A percentile compares a stretch with the other conserved stretches of the same genome.
Evolutionary conservation across 2,329 filamentous ascomycete species (phyloP).

Genomic region (Fusarium illudens): DNA sequence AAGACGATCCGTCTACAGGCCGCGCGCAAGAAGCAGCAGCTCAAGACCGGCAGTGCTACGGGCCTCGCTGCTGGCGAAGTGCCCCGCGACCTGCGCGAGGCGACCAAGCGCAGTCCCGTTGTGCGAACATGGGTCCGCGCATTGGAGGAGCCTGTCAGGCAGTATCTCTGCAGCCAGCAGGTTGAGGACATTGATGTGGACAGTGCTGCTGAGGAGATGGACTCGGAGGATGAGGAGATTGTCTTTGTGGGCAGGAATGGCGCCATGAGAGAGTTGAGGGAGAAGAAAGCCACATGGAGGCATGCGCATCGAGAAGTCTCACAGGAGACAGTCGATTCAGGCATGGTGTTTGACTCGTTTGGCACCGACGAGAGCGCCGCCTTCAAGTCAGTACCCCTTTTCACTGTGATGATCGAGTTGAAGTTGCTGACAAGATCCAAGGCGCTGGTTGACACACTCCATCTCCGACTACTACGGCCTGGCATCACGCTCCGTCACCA

Average conservation of each 20-base stretch:
- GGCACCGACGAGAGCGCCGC: slow-evolving; percentile 78
- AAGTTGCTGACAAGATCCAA: slow-evolving; percentile 46
- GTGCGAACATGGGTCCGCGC: slow-evolving; percentile 83
- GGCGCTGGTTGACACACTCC: slow-evolving; percentile 91
- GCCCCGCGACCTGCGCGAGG: slow-evolving; percentile 80
- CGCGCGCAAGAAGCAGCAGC: slow-evolving; percentile 58
- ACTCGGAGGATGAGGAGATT: slow-evolving; percentile 79
- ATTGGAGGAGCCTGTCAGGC: slow-evolving; percentile 83
- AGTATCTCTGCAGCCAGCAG: slow-evolving; percentile 70
- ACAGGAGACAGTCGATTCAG: slow-evolving; percentile 67
- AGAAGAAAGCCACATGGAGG: slow-evolving; percentile 55
- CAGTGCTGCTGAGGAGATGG: slow-evolving; percentile 52
- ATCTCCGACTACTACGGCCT: slow-evolving; percentile 94
- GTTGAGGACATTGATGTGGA: slow-evolving; percentile 34
- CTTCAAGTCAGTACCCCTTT: slow-evolving; percentile 73
- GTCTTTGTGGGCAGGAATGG: slow-evolving; percentile 83
- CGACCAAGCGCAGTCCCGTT: slow-evolving; percentile 80
- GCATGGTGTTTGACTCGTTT: slow-evolving; percentile 81
- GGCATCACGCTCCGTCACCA: slow-evolving; percentile 80
- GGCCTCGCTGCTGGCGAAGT: slow-evolving; percentile 65
- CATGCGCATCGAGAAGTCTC: slow-evolving; percentile 61
- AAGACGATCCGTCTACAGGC: slow-evolving; percentile 52
- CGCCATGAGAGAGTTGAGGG: slow-evolving; percentile 57
- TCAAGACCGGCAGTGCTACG: slow-evolving; percentile 51
- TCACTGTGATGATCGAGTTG: not conserved